These are phyloP conservation scores for Usnea hakonensis DNA, from an alignment of 495 filamentous ascomycete genomes.

Conservation along the genomic window DNA sequence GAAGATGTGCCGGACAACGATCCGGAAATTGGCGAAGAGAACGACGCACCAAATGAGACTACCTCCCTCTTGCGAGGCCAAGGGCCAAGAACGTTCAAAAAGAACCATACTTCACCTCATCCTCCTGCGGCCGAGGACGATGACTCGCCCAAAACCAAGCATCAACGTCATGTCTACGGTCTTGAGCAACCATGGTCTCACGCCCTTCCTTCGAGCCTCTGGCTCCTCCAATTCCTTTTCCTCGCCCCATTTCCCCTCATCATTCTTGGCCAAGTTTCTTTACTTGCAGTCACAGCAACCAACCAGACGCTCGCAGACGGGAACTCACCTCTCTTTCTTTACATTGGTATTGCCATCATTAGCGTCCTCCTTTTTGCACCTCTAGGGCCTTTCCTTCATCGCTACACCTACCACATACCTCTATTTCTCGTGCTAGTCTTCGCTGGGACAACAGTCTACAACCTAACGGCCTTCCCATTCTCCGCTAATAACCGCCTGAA, in stretches of 20 bases:
- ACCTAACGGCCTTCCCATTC: slow-evolving; percentile 83
- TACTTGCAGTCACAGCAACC: slow-evolving; percentile 64
- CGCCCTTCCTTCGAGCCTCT: slow-evolving; percentile 69
- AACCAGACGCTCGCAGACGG: slow-evolving; percentile 79
- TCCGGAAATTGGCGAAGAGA: slow-evolving; percentile 41
- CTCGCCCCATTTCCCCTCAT: slow-evolving; percentile 69
- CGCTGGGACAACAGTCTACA: slow-evolving; percentile 73
- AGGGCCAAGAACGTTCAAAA: slow-evolving; percentile 58
- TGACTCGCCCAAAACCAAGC: slow-evolving; percentile 24
- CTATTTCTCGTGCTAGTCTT: slow-evolving; percentile 67
- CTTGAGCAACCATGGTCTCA: slow-evolving; percentile 81
- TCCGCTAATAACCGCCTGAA: slow-evolving; percentile 71
- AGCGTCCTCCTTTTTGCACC: slow-evolving; percentile 71
- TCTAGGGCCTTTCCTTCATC: slow-evolving; percentile 75
- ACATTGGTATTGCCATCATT: slow-evolving; percentile 59
- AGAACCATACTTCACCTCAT: slow-evolving; percentile 50
- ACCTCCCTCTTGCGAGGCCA: slow-evolving; percentile 66
- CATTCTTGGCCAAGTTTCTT: slow-evolving; percentile 61
- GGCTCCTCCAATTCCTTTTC: slow-evolving; percentile 79
- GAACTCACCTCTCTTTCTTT: slow-evolving; percentile 54
- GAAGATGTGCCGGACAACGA: slow-evolving; percentile 23
- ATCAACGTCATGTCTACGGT: slow-evolving; percentile 50
- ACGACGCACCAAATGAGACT: slow-evolving; percentile 60
- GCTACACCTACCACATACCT: slow-evolving; percentile 76
- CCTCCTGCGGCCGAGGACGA: slow-evolving; percentile 35